Evolutionary conservation across 2,329 filamentous ascomycete species (phyloP).

Genomic region (Ambrosiella cleistominuta): DNA sequence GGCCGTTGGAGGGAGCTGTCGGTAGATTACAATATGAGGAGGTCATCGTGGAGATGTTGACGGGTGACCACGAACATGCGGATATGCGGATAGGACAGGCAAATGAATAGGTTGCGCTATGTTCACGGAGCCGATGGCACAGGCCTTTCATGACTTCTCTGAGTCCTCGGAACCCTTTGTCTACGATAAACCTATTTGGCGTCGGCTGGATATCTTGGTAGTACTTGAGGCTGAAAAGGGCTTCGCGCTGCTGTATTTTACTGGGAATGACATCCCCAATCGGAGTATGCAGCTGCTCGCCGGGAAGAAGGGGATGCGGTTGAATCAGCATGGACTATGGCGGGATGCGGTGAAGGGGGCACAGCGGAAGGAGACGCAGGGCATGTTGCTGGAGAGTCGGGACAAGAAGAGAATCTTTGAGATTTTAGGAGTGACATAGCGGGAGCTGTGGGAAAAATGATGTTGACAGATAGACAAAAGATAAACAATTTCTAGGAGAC

Average conservation of each 20-base stretch:
- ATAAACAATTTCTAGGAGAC: not conserved
- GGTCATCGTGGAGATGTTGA: conserved; percentile 56
- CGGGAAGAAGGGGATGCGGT: conserved; percentile 59
- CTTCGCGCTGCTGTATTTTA: conserved; percentile 84
- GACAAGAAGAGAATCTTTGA: conserved; percentile 71
- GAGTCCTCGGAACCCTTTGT: not conserved
- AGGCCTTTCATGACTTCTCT: conserved; percentile 9
- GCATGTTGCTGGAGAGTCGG: conserved; percentile 52
- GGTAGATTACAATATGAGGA: conserved; percentile 36
- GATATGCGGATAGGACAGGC: conserved; percentile 28
- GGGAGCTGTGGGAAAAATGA: conserved; percentile 57
- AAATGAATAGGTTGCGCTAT: conserved; percentile 84
- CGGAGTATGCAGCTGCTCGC: conserved; percentile 67
- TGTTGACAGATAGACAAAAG: conserved; percentile 31
- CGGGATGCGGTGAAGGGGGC: conserved; percentile 46
- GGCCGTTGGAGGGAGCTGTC: conserved; percentile 50
- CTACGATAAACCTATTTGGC: conserved; percentile 34
- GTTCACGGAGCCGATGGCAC: conserved; percentile 31
- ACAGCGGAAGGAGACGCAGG: conserved; percentile 45
- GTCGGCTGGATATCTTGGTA: conserved; percentile 68
- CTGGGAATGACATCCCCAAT: conserved; percentile 90
- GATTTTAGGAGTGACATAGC: conserved; percentile 67
- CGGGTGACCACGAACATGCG: conserved; percentile 23
- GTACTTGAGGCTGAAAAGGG: conserved; percentile 67
- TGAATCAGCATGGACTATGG: conserved; percentile 74